phyloP scores from a whole-genome alignment of 2,329 filamentous ascomycete species.

The Zymoseptoria pseudotritici region DNA sequence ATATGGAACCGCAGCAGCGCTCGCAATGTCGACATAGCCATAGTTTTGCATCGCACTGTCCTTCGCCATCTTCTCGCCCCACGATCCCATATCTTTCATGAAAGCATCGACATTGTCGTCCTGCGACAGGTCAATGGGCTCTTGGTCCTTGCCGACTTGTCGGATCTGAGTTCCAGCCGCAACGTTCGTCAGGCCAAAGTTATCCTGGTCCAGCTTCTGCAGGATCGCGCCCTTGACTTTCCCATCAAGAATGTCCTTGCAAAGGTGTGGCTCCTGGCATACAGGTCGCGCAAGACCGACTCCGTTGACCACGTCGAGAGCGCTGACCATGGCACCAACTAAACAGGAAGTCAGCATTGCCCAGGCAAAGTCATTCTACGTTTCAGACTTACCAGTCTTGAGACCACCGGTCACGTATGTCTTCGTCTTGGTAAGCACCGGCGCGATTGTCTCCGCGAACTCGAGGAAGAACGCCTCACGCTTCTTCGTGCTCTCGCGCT shows the following conservation, averaged over 20 bases:
- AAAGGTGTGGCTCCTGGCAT: conserved; percentile 44
- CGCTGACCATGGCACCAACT: conserved; percentile 49
- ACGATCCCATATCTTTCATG: conserved; percentile 42
- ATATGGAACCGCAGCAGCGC: conserved; percentile 33
- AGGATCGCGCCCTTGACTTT: conserved; percentile 44
- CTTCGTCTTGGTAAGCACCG: conserved; percentile 46
- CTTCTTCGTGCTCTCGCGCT: conserved; percentile 48
- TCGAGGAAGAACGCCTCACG: conserved; percentile 49
- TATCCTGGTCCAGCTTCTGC: conserved; percentile 36
- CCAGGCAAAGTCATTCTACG: not conserved
- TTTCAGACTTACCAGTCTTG: conserved; percentile 30
- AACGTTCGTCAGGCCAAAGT: conserved; percentile 45
- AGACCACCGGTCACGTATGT: conserved; percentile 55
- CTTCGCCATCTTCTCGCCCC: conserved; percentile 26
- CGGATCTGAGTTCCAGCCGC: conserved; percentile 45
- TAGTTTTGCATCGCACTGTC: conserved; percentile 17
- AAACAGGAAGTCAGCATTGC: conserved; percentile 40
- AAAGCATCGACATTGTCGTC: conserved; percentile 43
- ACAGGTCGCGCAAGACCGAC: conserved; percentile 51
- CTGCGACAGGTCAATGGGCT: conserved; percentile 46
- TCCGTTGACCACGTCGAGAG: conserved; percentile 51
- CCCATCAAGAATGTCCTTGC: conserved; percentile 40
- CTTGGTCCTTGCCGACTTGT: conserved; percentile 46
- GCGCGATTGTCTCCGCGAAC: conserved; percentile 49
- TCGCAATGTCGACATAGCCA: conserved; percentile 35